Conservation (phyloP, 1,284 basidiomycete species). For the Leucoagaricus sp. region DNA sequence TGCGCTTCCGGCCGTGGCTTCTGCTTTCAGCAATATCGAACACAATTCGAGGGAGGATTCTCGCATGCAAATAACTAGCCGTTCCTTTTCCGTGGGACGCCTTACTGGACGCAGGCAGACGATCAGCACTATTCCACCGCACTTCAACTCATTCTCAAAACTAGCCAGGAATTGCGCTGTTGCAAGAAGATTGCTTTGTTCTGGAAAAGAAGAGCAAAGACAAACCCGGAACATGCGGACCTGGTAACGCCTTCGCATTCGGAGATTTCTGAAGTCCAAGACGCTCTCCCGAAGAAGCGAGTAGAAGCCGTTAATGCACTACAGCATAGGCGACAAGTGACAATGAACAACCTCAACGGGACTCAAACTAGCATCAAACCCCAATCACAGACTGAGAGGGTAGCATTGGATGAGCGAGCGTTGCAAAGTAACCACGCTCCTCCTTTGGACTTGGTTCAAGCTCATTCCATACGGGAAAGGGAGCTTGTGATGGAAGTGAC, state of each 20-base stretch:
- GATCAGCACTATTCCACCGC: not conserved
- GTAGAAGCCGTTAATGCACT: not conserved
- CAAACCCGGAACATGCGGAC: not conserved
- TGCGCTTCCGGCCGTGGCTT: not conserved
- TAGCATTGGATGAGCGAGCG: too few relatives aligned
- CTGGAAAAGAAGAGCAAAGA: slow-evolving; percentile 2
- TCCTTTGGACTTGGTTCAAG: too few relatives aligned
- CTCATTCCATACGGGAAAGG: too few relatives aligned
- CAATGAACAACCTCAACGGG: not conserved
- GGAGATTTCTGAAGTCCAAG: slow-evolving; percentile 15
- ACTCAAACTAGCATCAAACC: not conserved
- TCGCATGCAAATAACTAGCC: not conserved
- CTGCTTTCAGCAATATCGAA: not conserved
- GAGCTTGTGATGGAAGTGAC: too few relatives aligned
- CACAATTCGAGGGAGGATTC: not conserved
- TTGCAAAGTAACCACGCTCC: too few relatives aligned
- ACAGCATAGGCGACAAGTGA: not conserved
- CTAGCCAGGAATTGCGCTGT: not conserved
- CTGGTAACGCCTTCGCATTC: slow-evolving; percentile 15
- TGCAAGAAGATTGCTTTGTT: slow-evolving; percentile 6
- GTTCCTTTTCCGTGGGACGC: too few relatives aligned
- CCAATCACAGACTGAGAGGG: too few relatives aligned
- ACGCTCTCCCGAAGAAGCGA: not conserved
- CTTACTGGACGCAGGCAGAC: too few relatives aligned
- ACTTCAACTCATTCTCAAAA: not conserved